Evolutionary conservation across 371 early-diverging fungal genomes (phyloP).

Genomic region (Mucor velutinosus): DNA sequence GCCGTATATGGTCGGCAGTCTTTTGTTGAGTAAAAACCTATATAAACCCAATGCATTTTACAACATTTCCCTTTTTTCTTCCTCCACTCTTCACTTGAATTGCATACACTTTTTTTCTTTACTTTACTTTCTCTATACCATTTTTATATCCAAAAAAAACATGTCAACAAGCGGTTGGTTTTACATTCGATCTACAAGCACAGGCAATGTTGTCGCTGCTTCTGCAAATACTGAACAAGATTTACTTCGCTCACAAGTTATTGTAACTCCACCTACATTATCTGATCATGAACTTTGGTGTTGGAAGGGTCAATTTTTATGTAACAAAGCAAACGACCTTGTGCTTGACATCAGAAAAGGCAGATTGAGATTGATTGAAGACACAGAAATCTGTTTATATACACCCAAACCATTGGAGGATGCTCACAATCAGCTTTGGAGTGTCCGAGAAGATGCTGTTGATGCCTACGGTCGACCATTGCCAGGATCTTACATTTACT

Average conservation of each 20-base stretch:
- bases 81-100: constrained; percentile 12
- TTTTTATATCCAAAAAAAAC: not conserved
- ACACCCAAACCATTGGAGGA: constrained; percentile 37
- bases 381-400: constrained; percentile 53
- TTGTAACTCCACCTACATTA: constrained; percentile 30
- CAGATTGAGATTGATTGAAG: constrained; percentile 49
- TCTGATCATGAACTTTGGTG: constrained; percentile 44
- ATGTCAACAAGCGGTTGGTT: constrained; percentile 39
- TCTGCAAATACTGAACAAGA: constrained; percentile 10
- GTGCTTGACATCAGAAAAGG: constrained; percentile 56
- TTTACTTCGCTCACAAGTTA: constrained; percentile 41
- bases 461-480: constrained; percentile 32
- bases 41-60: constrained; percentile 5
- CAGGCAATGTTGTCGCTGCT: constrained; percentile 43
- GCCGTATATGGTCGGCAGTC: constrained; percentile 5
- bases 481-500: constrained; percentile 40
- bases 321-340: constrained; percentile 42
- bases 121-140: not conserved
- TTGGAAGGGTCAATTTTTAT: constrained; percentile 45
- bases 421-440: constrained; percentile 48
- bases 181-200: constrained; percentile 40
- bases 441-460: constrained; percentile 26
- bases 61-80: constrained; percentile 2
- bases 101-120: constrained; percentile 3
- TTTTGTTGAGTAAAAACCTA: constrained; percentile 8